Evolutionary conservation across 2,329 filamentous ascomycete genomes (phyloP).

Genomic region (Nigrospora oryzae): DNA sequence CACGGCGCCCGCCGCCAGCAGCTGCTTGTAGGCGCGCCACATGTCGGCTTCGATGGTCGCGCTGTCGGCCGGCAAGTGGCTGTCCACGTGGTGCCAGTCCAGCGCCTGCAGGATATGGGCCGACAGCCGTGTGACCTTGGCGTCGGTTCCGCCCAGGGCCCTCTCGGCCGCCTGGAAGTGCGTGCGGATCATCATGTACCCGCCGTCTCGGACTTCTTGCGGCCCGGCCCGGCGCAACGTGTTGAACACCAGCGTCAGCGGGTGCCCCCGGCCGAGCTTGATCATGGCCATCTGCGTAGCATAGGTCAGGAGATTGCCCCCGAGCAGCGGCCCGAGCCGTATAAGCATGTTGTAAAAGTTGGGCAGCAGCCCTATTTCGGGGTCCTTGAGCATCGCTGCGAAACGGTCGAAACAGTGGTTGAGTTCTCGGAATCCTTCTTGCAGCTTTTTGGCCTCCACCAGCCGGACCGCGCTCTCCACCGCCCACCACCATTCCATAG

Average conservation of each 20-base stretch:
- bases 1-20: not conserved
- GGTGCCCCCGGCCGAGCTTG: not conserved
- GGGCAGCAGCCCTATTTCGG: not conserved
- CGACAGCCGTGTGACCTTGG: too few species aligned
- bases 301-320: not conserved
- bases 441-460: not conserved
- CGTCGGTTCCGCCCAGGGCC: too few species aligned
- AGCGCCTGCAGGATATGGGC: not conserved
- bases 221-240: not conserved
- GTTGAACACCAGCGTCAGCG: not conserved
- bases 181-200: not conserved
- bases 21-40: not conserved
- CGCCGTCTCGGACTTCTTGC: not conserved
- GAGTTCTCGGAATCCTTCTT: not conserved
- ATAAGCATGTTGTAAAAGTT: not conserved
- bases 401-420: not conserved
- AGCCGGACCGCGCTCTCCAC: conserved; percentile 1
- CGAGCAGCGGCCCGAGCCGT: not conserved
- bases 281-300: not conserved
- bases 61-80: not conserved
- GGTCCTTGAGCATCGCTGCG: not conserved
- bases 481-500: not conserved
- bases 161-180: not conserved
- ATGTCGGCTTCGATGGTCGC: not conserved
- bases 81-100: not conserved